Evolutionary conservation across 1,284 basidiomycete genomes (phyloP), one percentile per base, ranked within the genome.

Genomic region (Coniferiporia sulphurascens): DNA sequence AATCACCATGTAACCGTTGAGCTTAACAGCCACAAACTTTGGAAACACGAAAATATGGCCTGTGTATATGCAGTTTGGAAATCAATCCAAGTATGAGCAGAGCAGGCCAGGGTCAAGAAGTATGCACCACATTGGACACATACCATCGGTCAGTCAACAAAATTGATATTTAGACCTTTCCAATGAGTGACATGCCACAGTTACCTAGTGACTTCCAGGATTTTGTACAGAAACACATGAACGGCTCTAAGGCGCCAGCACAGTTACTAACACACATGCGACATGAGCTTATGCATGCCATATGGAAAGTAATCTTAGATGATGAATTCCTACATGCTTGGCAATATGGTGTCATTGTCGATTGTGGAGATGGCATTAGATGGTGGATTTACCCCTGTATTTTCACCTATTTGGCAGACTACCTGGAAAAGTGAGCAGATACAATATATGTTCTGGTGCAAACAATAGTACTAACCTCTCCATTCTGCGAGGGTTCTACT

Each of bases 121-220:
- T 4, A 69, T 66, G 35, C 71, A 78, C 55, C 74, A 74, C 17
- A 32, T 76, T 0, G 69, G 72, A 1, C 73, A 72, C 35, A 65
- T 76, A 2, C 71, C 71, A 0, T 63, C 64, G 19, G 74, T 74
- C 59, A 59, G 69, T 55, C 46, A 10, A 34, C 46, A 3, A 48
- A 7, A 27, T 27, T 46, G 8, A 12, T 13, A 19, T 19, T 3
- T 13, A 44, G 32, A 10, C 36, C 55, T 9, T 43, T 22, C 35
- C n/a, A 55, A n/a, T n/a, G n/a, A n/a, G n/a, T n/a, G n/a, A n/a
- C n/a, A 19, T 41, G 12, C 48, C 55, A 44, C 3, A 51, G 57
- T 15, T 61, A 27, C 38, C 55, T 7, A 3, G 32, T 32, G 36
- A 66, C 65, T 63, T 71, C 19, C 65, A 65, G 0, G 68, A 70